Evolutionary conservation across 2,329 filamentous ascomycete species (phyloP).

Genomic region (Talaromyces sp.): DNA sequence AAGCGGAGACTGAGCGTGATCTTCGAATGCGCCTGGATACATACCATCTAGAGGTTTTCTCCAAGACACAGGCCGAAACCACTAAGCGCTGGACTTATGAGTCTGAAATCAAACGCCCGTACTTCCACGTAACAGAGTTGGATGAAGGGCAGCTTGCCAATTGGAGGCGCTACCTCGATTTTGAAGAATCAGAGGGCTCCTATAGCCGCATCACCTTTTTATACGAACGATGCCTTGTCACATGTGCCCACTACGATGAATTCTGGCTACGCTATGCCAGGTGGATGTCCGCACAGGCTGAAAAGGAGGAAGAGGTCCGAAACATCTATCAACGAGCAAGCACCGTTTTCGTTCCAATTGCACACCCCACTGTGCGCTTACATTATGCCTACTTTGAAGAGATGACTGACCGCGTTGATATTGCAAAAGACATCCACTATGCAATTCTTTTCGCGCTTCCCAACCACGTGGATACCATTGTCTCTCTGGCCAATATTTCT

Average conservation of each 20-base stretch:
- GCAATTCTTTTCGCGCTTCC: conserved; percentile 73
- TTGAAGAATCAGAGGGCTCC: conserved; percentile 82
- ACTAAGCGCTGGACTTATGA: conserved; percentile 94
- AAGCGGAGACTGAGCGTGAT: conserved; percentile 78
- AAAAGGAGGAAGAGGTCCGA: conserved; percentile 82
- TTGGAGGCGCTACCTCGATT: conserved; percentile 96
- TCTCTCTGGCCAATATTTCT: conserved; percentile 81
- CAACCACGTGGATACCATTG: conserved; percentile 78
- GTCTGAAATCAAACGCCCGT: conserved; percentile 88
- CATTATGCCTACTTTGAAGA: conserved; percentile 97
- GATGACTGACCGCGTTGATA: conserved; percentile 67
- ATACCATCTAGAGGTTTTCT: conserved; percentile 76
- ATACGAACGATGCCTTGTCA: conserved; percentile 90
- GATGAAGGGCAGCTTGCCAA: conserved; percentile 80
- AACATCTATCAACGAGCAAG: conserved; percentile 88
- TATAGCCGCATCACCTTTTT: conserved; percentile 71
- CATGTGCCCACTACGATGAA: conserved; percentile 91
- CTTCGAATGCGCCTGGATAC: conserved; percentile 74
- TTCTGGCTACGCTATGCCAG: conserved; percentile 97
- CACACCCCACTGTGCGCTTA: conserved; percentile 74
- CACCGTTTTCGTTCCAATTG: conserved; percentile 80
- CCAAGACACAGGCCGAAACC: conserved; percentile 77
- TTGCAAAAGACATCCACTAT: conserved; percentile 79
- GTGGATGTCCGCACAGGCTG: conserved; percentile 80
- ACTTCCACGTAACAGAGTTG: conserved; percentile 93